Percentiles rank a stretch among this genome's conserved stretches.
phyloP scores from a whole-genome alignment of 257 asterid species.

The Nicotiana benthamiana region DNA sequence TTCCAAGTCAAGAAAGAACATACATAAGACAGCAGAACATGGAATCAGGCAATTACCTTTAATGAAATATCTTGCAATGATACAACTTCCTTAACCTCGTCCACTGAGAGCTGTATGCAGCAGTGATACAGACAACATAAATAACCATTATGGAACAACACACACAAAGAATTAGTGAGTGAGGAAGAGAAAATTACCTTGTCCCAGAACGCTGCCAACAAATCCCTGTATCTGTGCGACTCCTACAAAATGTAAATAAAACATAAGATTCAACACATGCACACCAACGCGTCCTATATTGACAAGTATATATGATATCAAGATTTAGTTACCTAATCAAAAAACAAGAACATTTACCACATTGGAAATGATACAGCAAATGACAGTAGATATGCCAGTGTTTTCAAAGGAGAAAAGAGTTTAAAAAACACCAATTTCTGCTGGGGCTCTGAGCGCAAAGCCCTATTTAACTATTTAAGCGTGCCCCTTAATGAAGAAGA shows the following conservation, averaged over 20 bases:
- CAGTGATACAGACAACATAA: constrained; percentile 4
- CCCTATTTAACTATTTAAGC: background rate
- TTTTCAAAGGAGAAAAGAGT: background rate
- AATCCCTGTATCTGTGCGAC: constrained; percentile 52
- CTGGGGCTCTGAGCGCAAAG: background rate
- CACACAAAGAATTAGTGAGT: background rate
- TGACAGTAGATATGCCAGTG: background rate
- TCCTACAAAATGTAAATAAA: constrained; percentile 46
- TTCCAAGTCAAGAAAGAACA: background rate
- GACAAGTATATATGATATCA: background rate
- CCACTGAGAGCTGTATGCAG: constrained; percentile 56
- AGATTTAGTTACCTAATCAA: background rate
- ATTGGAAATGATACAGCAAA: background rate
- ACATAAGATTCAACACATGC: constrained; percentile 6
- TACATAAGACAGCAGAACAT: background rate
- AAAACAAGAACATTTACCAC: background rate
- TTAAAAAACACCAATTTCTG: background rate
- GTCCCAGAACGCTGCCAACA: constrained; percentile 91
- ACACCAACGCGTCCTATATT: background rate
- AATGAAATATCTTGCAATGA: constrained; percentile 56
- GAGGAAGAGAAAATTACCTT: constrained; percentile 42
- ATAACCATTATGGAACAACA: constrained; percentile 3
- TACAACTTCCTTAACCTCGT: constrained; percentile 53
- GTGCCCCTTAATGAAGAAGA: background rate
- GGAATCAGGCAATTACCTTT: constrained; percentile 37